Conservation (phyloP, 768 basidiomycete genomes). For the Lentinula sp. region DNA sequence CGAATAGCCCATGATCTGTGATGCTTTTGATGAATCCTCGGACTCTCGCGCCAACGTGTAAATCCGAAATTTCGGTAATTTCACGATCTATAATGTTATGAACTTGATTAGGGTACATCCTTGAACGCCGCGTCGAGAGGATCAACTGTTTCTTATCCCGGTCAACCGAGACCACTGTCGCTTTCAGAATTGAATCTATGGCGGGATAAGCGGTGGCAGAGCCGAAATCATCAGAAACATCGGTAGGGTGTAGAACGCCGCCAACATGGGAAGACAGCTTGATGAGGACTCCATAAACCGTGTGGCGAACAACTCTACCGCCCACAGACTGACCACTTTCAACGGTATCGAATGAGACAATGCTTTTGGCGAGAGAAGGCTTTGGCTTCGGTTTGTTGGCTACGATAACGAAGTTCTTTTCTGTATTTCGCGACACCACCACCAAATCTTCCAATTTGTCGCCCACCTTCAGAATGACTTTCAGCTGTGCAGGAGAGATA, state of each 20-base stretch:
- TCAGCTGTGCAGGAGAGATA: constrained; percentile 60
- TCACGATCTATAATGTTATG: constrained; percentile 60
- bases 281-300: constrained; percentile 65
- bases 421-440: constrained; percentile 84
- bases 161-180: constrained; percentile 67
- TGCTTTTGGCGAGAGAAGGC: constrained; percentile 38
- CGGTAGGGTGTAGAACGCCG: constrained; percentile 78
- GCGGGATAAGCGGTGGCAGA: constrained; percentile 48
- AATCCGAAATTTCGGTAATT: constrained; percentile 49
- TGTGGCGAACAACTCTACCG: constrained; percentile 75
- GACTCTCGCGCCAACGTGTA: constrained; percentile 69
- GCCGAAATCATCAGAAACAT: constrained; percentile 76
- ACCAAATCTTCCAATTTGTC: constrained; percentile 71
- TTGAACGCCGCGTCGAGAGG: constrained; percentile 78
- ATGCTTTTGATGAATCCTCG: constrained; percentile 90
- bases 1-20: constrained; percentile 83
- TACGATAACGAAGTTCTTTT: constrained; percentile 83
- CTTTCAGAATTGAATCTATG: constrained; percentile 63
- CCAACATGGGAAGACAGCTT: constrained; percentile 68
- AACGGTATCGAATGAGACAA: constrained; percentile 61
- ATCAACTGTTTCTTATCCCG: constrained; percentile 57
- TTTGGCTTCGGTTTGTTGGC: constrained; percentile 63
- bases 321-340: constrained; percentile 68
- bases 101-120: constrained; percentile 46
- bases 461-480: constrained; percentile 54